phyloP scores from a whole-genome alignment of 73 alveolate genomes.

The Paramecium octaurelia region DNA sequence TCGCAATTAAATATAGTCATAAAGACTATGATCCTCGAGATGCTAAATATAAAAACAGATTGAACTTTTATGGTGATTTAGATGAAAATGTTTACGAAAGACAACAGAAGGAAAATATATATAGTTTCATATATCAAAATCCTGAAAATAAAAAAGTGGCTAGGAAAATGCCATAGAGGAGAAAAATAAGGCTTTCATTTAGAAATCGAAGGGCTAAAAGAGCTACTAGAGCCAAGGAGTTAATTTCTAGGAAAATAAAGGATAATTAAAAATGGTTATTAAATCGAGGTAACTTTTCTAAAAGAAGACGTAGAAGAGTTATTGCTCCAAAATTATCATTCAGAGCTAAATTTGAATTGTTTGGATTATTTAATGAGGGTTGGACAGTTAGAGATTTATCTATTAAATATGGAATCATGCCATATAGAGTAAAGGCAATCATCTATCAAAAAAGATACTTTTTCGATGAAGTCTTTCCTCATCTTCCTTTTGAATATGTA shows the following conservation, averaged over 20 bases:
- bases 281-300: neutral
- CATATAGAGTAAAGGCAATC: slow-evolving; percentile 79
- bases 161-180: neutral
- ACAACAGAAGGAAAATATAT: neutral
- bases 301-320: neutral
- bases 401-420: slow-evolving; percentile 74
- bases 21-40: neutral
- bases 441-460: slow-evolving; percentile 65
- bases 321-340: slow-evolving; percentile 69
- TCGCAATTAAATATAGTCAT: neutral
- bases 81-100: neutral
- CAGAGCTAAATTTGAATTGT: slow-evolving; percentile 69
- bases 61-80: slow-evolving; percentile 26
- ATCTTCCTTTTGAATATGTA: slow-evolving; percentile 62
- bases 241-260: neutral
- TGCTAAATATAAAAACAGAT: neutral
- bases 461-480: slow-evolving; percentile 76
- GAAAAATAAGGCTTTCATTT: neutral
- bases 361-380: slow-evolving; percentile 66
- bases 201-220: neutral
- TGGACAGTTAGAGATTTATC: slow-evolving; percentile 69
- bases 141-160: neutral
- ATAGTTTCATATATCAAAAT: neutral
- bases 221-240: neutral
- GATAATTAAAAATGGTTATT: neutral